Percentiles rank a stretch among this genome's conserved stretches.
Evolutionary conservation across 306 rosid species (phyloP).

Genomic region (Herpetospermum pedunculosum): DNA sequence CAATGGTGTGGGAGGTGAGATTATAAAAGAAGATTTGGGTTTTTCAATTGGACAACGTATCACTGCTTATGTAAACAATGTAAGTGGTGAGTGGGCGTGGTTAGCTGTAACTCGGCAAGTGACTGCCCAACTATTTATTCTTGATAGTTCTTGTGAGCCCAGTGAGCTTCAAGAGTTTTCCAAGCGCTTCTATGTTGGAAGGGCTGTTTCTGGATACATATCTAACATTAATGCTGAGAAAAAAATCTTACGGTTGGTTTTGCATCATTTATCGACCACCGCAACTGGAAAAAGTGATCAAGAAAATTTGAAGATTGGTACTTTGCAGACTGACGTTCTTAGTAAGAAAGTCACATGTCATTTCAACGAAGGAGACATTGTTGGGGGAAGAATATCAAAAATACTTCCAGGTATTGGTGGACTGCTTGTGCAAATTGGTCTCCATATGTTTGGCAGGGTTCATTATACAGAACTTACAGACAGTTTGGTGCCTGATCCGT

Average conservation of each 20-base stretch:
- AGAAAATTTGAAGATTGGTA: constrained; percentile 14
- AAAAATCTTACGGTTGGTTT: constrained; percentile 52
- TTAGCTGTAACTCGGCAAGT: constrained; percentile 52
- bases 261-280: constrained; percentile 19
- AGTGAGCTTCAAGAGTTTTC: constrained; percentile 54
- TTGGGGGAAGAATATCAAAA: constrained; percentile 75
- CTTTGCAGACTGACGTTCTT: constrained; percentile 13
- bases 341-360: constrained; percentile 28
- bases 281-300: constrained; percentile 15
- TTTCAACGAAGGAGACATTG: constrained; percentile 47
- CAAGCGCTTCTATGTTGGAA: constrained; percentile 53
- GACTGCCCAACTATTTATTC: constrained; percentile 63
- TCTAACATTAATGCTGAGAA: constrained; percentile 44
- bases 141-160: constrained; percentile 72
- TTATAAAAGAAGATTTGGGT: constrained; percentile 20
- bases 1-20: constrained; percentile 23
- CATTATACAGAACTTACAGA: constrained; percentile 68
- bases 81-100: constrained; percentile 79
- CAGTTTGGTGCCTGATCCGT: constrained; percentile 54
- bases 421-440: constrained; percentile 67
- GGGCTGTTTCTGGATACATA: constrained; percentile 46
- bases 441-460: constrained; percentile 62
- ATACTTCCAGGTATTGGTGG: constrained; percentile 76
- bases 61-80: constrained; percentile 67
- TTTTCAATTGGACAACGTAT: constrained; percentile 50